Conservation (phyloP, 192 early-diverging fungal species). For the Backusella macrospora region DNA sequence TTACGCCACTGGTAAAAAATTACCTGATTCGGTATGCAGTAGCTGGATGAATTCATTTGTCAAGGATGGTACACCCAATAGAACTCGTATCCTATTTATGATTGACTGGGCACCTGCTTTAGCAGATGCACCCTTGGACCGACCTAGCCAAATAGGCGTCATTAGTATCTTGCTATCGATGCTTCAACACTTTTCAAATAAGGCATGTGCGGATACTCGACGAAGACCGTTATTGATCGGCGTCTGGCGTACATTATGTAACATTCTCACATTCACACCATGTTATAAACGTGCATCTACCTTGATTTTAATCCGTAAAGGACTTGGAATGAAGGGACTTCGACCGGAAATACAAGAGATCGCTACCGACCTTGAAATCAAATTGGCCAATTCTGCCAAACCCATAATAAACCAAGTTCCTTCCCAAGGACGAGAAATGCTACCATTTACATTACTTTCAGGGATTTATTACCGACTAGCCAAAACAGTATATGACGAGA, state of each 20-base stretch:
- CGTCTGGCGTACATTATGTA: slow-evolving; percentile 19
- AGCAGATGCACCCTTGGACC: not conserved
- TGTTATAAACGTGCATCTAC: slow-evolving; percentile 18
- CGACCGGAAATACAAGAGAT: slow-evolving; percentile 22
- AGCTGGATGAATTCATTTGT: slow-evolving; percentile 16
- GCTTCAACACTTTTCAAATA: slow-evolving; percentile 17
- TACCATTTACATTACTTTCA: no score
- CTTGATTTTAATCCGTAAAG: slow-evolving; percentile 2
- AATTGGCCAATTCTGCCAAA: not conserved
- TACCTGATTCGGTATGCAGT: slow-evolving; percentile 14
- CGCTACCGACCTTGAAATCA: not conserved
- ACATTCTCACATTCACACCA: slow-evolving; percentile 7
- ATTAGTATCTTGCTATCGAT: slow-evolving; percentile 24
- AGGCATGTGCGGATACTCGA: not conserved
- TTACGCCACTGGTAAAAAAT: not conserved
- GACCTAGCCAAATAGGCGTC: slow-evolving; percentile 6
- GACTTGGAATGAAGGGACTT: not conserved
- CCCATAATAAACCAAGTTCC: not conserved
- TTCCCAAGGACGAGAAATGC: no score
- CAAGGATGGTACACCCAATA: not conserved
- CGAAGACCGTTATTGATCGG: slow-evolving; percentile 21
- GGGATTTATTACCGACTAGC: not conserved
- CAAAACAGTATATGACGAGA: not conserved
- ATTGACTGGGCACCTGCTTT: slow-evolving; percentile 16
- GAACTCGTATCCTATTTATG: not conserved